Evolutionary conservation across 352 stramenopile species (phyloP).

Genomic region (Phytophthora meadii): DNA sequence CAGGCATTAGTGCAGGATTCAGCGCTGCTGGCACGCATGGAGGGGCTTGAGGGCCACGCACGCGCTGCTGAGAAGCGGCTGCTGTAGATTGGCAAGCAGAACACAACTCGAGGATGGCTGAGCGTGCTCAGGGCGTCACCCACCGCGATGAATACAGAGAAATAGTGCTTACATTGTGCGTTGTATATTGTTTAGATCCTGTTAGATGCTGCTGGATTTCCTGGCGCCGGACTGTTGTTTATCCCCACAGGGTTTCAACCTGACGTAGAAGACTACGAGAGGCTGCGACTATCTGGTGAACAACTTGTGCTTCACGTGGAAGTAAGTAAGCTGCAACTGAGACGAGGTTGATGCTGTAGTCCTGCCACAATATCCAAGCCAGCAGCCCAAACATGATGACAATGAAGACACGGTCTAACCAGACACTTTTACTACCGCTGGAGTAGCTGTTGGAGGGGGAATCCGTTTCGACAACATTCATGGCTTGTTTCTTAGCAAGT

Average conservation of each 20-base stretch:
- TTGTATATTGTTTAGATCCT: too few species aligned
- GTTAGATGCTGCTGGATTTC: too few species aligned
- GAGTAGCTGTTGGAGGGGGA: constrained; percentile 5
- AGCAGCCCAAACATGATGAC: constrained; percentile 42
- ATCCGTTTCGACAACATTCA: constrained; percentile 19
- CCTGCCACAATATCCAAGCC: constrained; percentile 50
- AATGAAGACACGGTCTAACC: constrained; percentile 59
- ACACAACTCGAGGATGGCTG: background rate
- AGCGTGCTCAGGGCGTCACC: constrained; percentile 4
- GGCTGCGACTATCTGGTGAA: constrained; percentile 37
- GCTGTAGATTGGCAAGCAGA: constrained; percentile 45
- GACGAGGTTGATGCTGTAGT: constrained; percentile 68
- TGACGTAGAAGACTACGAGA: constrained; percentile 14
- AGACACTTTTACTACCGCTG: constrained; percentile 41
- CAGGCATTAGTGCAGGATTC: constrained; percentile 94
- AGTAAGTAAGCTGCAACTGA: constrained; percentile 48
- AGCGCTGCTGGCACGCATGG: constrained; percentile 93
- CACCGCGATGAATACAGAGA: constrained; percentile 38
- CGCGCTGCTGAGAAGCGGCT: constrained; percentile 83
- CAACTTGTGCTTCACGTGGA: constrained; percentile 54
- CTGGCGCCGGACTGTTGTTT: background rate
- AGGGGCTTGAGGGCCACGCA: constrained; percentile 85
- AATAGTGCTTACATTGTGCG: constrained; percentile 17
- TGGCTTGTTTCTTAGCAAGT: constrained; percentile 43
- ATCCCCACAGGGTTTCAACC: constrained; percentile 23